These are phyloP conservation scores for Botrytis cinerea DNA, from an alignment of 2,329 filamentous ascomycete species.

Conservation along the genomic window DNA sequence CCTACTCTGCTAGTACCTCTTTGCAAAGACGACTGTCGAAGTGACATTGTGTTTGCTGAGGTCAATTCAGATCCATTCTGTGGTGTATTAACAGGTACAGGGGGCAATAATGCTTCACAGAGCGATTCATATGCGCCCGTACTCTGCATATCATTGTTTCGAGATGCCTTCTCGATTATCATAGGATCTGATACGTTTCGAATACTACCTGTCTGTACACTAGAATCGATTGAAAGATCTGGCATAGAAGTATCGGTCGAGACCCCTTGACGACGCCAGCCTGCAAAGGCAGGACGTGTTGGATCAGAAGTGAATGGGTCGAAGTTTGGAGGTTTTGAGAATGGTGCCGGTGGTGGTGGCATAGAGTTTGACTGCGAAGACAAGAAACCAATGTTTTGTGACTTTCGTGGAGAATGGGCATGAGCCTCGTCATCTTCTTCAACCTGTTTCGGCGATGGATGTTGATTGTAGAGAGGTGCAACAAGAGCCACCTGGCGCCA, in stretches of 20 bases:
- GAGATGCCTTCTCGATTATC: constrained; percentile 30
- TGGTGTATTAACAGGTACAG: constrained; percentile 37
- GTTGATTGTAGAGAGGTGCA: constrained; percentile 37
- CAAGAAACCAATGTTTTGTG: constrained; percentile 32
- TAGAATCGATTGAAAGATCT: constrained; percentile 44
- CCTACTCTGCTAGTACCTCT: background rate
- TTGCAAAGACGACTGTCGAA: constrained; percentile 8
- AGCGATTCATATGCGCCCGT: constrained; percentile 38
- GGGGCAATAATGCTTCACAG: constrained; percentile 38
- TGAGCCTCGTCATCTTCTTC: constrained; percentile 56
- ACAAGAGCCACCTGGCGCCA: constrained; percentile 56
- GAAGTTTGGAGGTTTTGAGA: constrained; percentile 39
- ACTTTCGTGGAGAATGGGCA: constrained; percentile 59
- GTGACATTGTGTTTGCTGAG: background rate
- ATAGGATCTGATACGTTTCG: constrained; percentile 40
- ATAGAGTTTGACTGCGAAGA: constrained; percentile 11
- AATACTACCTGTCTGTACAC: constrained; percentile 42
- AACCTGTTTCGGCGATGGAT: constrained; percentile 43
- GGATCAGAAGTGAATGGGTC: constrained; percentile 47
- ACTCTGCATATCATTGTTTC: constrained; percentile 34
- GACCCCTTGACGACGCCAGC: constrained; percentile 44
- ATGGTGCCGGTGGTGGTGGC: constrained; percentile 30
- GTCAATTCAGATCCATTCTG: constrained; percentile 28
- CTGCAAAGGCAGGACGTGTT: constrained; percentile 29
- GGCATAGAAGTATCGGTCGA: constrained; percentile 51